Conservation (phyloP, 495 filamentous ascomycete genomes). For the Penicillium lividum region DNA sequence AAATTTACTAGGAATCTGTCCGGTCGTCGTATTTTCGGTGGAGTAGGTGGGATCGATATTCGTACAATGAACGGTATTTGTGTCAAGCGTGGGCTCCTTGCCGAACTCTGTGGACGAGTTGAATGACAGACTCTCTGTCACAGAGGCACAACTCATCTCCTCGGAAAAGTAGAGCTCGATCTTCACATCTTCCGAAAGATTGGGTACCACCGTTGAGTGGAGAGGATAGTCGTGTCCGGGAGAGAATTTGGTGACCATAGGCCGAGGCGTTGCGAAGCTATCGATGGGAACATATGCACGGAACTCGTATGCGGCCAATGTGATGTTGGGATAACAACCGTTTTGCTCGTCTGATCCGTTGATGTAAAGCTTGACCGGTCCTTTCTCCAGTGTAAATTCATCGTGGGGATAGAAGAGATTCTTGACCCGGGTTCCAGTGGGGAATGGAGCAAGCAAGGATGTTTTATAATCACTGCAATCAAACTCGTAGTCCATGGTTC, state of each 20-base stretch:
- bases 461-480: slow-evolving; percentile 50
- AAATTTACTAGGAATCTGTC: slow-evolving; percentile 56
- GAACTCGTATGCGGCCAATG: slow-evolving; percentile 59
- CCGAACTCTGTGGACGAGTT: slow-evolving; percentile 55
- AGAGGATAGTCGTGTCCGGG: slow-evolving; percentile 65
- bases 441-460: slow-evolving; percentile 60
- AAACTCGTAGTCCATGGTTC: slow-evolving; percentile 55
- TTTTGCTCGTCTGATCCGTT: slow-evolving; percentile 46
- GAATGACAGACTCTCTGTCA: slow-evolving; percentile 50
- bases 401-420: slow-evolving; percentile 66
- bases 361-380: slow-evolving; percentile 38
- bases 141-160: slow-evolving; percentile 60
- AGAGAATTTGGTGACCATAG: slow-evolving; percentile 63
- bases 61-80: slow-evolving; percentile 43
- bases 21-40: slow-evolving; percentile 29
- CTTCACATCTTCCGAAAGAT: slow-evolving; percentile 44
- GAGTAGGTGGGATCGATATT: slow-evolving; percentile 22
- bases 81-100: slow-evolving; percentile 41
- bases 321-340: slow-evolving; percentile 57
- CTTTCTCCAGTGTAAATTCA: slow-evolving; percentile 47
- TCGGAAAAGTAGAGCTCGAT: slow-evolving; percentile 61
- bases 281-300: slow-evolving; percentile 61
- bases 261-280: slow-evolving; percentile 47
- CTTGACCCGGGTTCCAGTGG: slow-evolving; percentile 53
- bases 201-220: slow-evolving; percentile 47